phyloP scores from a whole-genome alignment of 2,329 filamentous ascomycete species.

The Metarhizium brunneum region DNA sequence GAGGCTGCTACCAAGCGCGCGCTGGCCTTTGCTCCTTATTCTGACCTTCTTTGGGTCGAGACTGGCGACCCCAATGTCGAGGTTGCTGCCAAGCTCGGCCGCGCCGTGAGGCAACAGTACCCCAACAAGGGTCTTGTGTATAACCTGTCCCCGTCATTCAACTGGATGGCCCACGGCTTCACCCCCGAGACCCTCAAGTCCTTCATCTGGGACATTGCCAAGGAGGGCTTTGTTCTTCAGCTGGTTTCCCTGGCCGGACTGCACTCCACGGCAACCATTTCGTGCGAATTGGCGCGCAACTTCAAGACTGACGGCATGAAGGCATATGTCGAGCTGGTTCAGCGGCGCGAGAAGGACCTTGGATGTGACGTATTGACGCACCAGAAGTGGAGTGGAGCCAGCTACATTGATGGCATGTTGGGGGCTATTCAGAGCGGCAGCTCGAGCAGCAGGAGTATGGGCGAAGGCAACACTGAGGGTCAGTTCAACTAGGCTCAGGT shows the following conservation, averaged over 20 bases:
- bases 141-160: slow-evolving; percentile 94
- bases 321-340: slow-evolving; percentile 91
- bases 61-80: slow-evolving; percentile 80
- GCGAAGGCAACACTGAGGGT: slow-evolving; percentile 82
- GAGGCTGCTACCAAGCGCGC: slow-evolving; percentile 85
- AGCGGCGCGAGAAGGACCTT: slow-evolving; percentile 80
- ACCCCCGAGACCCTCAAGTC: slow-evolving; percentile 70
- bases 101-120: slow-evolving; percentile 58
- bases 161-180: slow-evolving; percentile 97
- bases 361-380: slow-evolving; percentile 90
- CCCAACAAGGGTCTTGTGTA: slow-evolving; percentile 90
- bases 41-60: slow-evolving; percentile 95
- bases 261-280: slow-evolving; percentile 55
- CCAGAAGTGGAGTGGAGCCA: slow-evolving; percentile 70
- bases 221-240: slow-evolving; percentile 69
- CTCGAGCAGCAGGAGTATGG: slow-evolving; percentile 86
- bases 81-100: slow-evolving; percentile 66
- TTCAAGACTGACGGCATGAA: slow-evolving; percentile 94
- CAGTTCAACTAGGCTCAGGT: slow-evolving; percentile 37
- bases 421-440: slow-evolving; percentile 88
- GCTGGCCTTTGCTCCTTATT: slow-evolving; percentile 82
- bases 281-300: slow-evolving; percentile 64
- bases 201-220: slow-evolving; percentile 94
- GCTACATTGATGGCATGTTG: slow-evolving; percentile 79
- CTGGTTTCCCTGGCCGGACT: slow-evolving; percentile 58